phyloP scores from a whole-genome alignment of 2,329 filamentous ascomycete species.

The Penicillium sp. region DNA sequence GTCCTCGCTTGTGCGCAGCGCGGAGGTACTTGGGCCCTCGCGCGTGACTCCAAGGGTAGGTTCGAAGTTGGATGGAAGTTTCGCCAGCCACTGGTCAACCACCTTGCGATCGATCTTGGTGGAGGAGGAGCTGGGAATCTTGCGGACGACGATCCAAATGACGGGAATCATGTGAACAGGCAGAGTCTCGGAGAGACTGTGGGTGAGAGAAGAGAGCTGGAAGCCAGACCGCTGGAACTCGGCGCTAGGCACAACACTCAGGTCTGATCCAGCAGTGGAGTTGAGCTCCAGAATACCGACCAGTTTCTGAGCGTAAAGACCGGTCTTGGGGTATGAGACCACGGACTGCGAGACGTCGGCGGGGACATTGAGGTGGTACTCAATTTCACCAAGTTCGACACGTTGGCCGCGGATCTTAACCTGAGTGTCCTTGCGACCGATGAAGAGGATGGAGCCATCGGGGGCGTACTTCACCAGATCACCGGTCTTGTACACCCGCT shows the following conservation, averaged over 20 bases:
- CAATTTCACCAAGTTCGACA: conserved; percentile 34
- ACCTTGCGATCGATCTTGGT: conserved; percentile 30
- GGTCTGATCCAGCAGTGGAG: conserved; percentile 1
- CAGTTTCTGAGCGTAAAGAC: conserved; percentile 20
- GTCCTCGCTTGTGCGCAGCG: conserved; percentile 6
- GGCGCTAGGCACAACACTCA: background rate
- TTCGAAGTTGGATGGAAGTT: conserved; percentile 14
- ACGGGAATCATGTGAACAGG: conserved; percentile 42
- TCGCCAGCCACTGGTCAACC: conserved; percentile 10
- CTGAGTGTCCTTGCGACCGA: conserved; percentile 35
- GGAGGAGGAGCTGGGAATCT: conserved; percentile 28
- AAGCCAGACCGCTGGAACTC: conserved; percentile 7
- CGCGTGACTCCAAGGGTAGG: conserved; percentile 14
- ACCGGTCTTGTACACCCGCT: conserved; percentile 34
- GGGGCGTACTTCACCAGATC: conserved; percentile 31
- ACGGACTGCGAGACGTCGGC: conserved; percentile 47
- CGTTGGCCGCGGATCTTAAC: conserved; percentile 35
- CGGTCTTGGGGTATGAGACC: conserved; percentile 40
- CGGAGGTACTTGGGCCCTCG: conserved; percentile 5
- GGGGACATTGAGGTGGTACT: conserved; percentile 31
- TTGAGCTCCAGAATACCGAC: conserved; percentile 12
- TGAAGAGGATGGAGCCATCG: conserved; percentile 28
- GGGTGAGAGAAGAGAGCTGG: conserved; percentile 2
- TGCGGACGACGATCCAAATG: conserved; percentile 40
- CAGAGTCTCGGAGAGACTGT: conserved; percentile 31